A percentile compares a stretch with the other conserved stretches of the same genome.
phyloP scores from a whole-genome alignment of 352 stramenopile species.

The Elongisporangium prolatum region DNA sequence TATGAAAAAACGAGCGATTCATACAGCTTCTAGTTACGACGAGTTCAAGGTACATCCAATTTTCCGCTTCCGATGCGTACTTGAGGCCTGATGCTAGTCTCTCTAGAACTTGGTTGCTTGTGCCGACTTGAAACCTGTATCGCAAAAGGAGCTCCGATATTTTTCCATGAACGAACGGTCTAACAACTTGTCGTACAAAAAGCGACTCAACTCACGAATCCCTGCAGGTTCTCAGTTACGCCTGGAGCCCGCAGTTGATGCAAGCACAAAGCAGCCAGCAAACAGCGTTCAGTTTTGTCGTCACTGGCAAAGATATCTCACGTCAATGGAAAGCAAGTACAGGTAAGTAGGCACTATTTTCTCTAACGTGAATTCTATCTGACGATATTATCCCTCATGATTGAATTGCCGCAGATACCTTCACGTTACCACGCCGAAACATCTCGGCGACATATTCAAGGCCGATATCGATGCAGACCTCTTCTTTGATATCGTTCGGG shows the following conservation, averaged over 20 bases:
- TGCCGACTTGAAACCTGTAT: constrained; percentile 79
- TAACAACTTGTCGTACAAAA: constrained; percentile 69
- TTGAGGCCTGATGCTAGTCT: too few relatives aligned
- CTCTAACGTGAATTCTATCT: too few relatives aligned
- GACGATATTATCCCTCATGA: too few relatives aligned
- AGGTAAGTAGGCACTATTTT: constrained; percentile 14
- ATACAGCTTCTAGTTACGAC: constrained; percentile 78
- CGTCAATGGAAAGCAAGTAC: constrained; percentile 48
- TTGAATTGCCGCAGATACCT: constrained; percentile 33
- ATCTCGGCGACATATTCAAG: constrained; percentile 52
- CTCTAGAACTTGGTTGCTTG: constrained; percentile 85
- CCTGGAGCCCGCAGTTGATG: constrained; percentile 15
- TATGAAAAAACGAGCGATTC: constrained; percentile 88
- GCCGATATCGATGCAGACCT: constrained; percentile 70
- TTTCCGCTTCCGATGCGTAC: too few relatives aligned
- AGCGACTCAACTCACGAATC: constrained; percentile 11
- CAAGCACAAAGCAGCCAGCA: constrained; percentile 25
- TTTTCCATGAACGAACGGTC: constrained; percentile 42
- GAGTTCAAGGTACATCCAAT: constrained; percentile 77
- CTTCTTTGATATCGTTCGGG: constrained; percentile 57
- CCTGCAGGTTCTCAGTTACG: neutral
- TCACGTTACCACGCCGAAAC: constrained; percentile 36
- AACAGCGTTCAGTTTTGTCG: constrained; percentile 60
- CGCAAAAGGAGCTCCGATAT: constrained; percentile 58
- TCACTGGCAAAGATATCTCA: constrained; percentile 65